Evolutionary conservation across 495 filamentous ascomycete species (phyloP), one percentile per base, ranked within the genome.

Genomic region (Podospora comata): DNA sequence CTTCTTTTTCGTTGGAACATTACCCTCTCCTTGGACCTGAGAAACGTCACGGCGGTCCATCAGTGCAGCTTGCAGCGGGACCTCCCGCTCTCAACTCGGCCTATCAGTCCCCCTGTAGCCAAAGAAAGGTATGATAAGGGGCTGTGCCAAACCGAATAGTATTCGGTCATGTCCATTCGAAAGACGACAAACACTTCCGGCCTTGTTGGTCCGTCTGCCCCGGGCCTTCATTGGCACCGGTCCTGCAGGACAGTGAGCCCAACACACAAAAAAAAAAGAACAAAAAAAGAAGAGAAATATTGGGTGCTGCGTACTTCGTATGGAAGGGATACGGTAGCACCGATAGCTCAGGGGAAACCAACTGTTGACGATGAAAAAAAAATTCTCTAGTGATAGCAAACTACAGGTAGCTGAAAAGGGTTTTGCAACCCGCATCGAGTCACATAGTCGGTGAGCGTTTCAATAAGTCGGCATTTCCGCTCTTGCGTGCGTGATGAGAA

Each of bases 361-460:
- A 13, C 39, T 48, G 39, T 48, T 48, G 39, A 48, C 39, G 5
- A 48, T 16, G 13, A 48, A 48, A 48, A 23, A 23, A 23, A 48
- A 13, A 13, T 48, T 48, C 39, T 48, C 15, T 48, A 1, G 39
- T 16, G 39, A 13, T 48, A 11, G 39, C 39, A 48, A 48, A 48
- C 39, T 48, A 48, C 39, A 11, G 13, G 39, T 48, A 65, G 28
- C 64, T 65, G 53, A 57, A 60, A 39, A 26, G 5, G 64, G 64
- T 32, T 59, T 58, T 7, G 23, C 64, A 20, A 20, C 59, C 59
- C 61, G 61, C 30, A 16, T 48, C 67, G 61, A 68, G 58, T 71
- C 69, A 68, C 61, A 67, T 23, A 57, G 65, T 67, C 65, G 65
- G 69, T 71, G 65, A 65, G 56, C 9, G 18, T 58, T 13, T 54